phyloP scores from a whole-genome alignment of 352 stramenopile species.

The Phytophthora kernoviae region DNA sequence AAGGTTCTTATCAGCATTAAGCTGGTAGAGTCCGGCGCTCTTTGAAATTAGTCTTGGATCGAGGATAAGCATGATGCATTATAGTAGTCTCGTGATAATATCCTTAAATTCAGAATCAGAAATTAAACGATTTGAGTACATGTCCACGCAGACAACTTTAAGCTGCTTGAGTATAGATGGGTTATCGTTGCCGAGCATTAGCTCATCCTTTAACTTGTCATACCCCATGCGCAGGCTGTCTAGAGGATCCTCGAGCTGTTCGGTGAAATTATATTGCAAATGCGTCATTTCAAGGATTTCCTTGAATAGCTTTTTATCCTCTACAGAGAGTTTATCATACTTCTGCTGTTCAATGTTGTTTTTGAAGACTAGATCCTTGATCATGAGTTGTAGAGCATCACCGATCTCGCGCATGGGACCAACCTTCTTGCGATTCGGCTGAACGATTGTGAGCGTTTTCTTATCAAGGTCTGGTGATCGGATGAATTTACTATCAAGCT shows the following conservation, averaged over 20 bases:
- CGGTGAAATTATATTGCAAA: slow-evolving; percentile 14
- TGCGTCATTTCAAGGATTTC: slow-evolving; percentile 12
- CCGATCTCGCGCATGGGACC: slow-evolving; percentile 16
- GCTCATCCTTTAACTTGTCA: slow-evolving; percentile 13
- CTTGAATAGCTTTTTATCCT: slow-evolving; percentile 16
- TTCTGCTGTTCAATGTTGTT: slow-evolving; percentile 5
- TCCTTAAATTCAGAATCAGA: slow-evolving; percentile 12
- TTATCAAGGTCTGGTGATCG: slow-evolving; percentile 15
- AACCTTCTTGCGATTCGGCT: slow-evolving; percentile 5
- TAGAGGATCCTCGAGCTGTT: slow-evolving; percentile 10
- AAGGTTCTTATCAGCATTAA: slow-evolving; percentile 12
- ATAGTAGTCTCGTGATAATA: slow-evolving; percentile 12
- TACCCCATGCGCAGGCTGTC: slow-evolving; percentile 5
- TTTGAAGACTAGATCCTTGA: slow-evolving; percentile 10
- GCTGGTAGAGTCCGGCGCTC: slow-evolving; percentile 2
- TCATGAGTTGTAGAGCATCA: slow-evolving; percentile 9
- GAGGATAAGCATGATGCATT: slow-evolving; percentile 3
- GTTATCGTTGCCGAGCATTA: slow-evolving; percentile 16
- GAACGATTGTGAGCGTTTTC: slow-evolving; percentile 9
- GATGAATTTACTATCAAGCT: slow-evolving; percentile 20
- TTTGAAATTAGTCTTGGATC: slow-evolving; percentile 4
- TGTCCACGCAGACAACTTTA: slow-evolving; percentile 8
- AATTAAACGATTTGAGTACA: slow-evolving; percentile 14
- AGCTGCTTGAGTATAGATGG: slow-evolving; percentile 7
- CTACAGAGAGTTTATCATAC: slow-evolving; percentile 10